Conservation (phyloP, 768 basidiomycete genomes). For the Auricularia auricula-judae region DNA sequence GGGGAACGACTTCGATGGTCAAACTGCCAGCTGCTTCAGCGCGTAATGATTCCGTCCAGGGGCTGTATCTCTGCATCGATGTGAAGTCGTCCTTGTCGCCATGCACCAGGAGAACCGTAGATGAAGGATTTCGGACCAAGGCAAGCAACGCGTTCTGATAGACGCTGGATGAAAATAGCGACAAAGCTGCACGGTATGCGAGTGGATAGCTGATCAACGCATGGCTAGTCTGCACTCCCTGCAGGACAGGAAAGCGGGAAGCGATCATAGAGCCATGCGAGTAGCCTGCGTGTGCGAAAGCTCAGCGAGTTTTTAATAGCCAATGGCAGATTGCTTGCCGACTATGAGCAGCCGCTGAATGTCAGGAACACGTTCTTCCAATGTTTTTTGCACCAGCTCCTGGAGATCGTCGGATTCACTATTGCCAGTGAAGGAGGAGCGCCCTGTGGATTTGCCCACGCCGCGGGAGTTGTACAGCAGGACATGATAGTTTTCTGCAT, state of each 20-base stretch:
- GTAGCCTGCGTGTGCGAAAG: constrained; percentile 43
- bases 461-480: constrained; percentile 70
- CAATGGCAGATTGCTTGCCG: constrained; percentile 28
- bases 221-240: constrained; percentile 44
- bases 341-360: constrained; percentile 45
- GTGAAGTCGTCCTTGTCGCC: constrained; percentile 72
- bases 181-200: constrained; percentile 53
- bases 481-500: constrained; percentile 40
- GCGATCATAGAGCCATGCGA: constrained; percentile 70
- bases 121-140: constrained; percentile 34
- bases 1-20: constrained; percentile 27
- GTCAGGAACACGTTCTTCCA: constrained; percentile 26
- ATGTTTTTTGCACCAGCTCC: constrained; percentile 46
- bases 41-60: constrained; percentile 38
- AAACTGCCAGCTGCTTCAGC: constrained; percentile 17
- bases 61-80: constrained; percentile 36
- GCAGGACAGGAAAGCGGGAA: constrained; percentile 49
- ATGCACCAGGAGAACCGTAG: constrained; percentile 50
- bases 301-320: constrained; percentile 4
- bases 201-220: constrained; percentile 71
- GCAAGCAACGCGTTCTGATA: constrained; percentile 42
- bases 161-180: constrained; percentile 47
- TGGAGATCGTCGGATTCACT: constrained; percentile 61
- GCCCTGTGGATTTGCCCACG: constrained; percentile 62
- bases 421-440: constrained; percentile 61